These are phyloP conservation scores for Delphinella strobiligena DNA, from an alignment of 2,329 filamentous ascomycete genomes.

Conservation along the genomic window DNA sequence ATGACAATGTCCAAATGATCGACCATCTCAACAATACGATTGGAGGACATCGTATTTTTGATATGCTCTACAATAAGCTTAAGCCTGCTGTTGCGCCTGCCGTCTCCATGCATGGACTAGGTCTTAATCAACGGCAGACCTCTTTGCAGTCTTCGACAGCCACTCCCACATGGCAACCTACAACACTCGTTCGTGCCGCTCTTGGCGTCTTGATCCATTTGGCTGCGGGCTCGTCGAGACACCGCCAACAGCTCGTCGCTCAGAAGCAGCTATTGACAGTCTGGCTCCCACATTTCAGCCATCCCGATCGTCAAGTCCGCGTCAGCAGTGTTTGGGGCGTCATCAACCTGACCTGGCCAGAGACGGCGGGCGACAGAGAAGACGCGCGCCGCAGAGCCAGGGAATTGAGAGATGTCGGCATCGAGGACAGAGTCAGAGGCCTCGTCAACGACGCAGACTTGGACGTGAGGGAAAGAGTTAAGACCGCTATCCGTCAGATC, in stretches of 20 bases:
- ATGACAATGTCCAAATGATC: conserved; percentile 56
- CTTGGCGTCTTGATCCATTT: conserved; percentile 80
- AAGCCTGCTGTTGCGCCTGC: conserved; percentile 38
- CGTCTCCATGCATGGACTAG: not conserved
- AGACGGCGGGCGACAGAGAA: conserved; percentile 56
- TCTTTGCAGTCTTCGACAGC: conserved; percentile 32
- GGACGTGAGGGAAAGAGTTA: conserved; percentile 74
- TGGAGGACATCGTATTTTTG: conserved; percentile 66
- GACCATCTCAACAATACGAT: conserved; percentile 69
- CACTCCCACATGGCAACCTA: conserved; percentile 20
- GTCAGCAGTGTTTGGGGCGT: conserved; percentile 71
- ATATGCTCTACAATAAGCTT: conserved; percentile 69
- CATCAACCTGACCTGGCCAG: conserved; percentile 74
- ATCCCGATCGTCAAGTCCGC: conserved; percentile 62
- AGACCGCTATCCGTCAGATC: conserved; percentile 64
- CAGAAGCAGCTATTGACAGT: conserved; percentile 66
- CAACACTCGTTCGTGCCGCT: conserved; percentile 63
- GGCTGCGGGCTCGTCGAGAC: conserved; percentile 65
- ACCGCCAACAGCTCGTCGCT: conserved; percentile 64
- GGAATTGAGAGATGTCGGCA: conserved; percentile 55
- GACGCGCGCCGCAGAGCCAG: conserved; percentile 54
- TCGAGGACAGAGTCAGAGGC: conserved; percentile 18
- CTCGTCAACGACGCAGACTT: conserved; percentile 52
- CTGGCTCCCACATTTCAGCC: conserved; percentile 60
- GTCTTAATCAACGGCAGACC: conserved; percentile 1